These are phyloP conservation scores for Schizosaccharomyces lindneri DNA, from an alignment of 805 yeast genomes.

Conservation along the genomic window DNA sequence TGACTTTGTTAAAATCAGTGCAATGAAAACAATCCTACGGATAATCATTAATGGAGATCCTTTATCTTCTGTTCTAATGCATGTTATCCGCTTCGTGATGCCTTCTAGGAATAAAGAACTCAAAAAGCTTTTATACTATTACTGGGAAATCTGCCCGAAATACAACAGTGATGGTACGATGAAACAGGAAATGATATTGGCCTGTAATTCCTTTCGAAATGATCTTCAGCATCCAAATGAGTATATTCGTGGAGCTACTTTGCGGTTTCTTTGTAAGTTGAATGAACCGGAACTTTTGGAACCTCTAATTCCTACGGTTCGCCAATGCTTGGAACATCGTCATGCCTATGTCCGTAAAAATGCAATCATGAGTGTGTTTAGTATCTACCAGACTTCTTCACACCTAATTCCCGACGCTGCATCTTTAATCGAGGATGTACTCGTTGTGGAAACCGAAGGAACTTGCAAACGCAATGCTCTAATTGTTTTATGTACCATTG, in stretches of 20 bases:
- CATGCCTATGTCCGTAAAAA: constrained; percentile 95
- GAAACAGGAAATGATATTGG: constrained; percentile 95
- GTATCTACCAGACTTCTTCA: constrained; percentile 60
- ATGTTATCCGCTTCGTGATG: constrained; percentile 88
- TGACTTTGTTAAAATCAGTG: constrained; percentile 65
- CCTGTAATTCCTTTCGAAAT: constrained; percentile 83
- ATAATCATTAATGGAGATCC: constrained; percentile 82
- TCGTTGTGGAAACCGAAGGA: constrained; percentile 67
- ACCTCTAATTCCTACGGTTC: constrained; percentile 78
- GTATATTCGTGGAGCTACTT: constrained; percentile 81
- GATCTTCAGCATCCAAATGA: constrained; percentile 97
- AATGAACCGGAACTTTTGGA: constrained; percentile 84
- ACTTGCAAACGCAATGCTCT: constrained; percentile 92
- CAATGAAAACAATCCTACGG: constrained; percentile 71
- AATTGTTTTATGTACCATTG: constrained; percentile 56
- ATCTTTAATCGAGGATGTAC: constrained; percentile 46
- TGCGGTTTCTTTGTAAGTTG: constrained; percentile 72
- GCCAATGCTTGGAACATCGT: constrained; percentile 79
- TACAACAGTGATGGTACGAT: constrained; percentile 53
- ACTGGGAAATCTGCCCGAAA: constrained; percentile 96
- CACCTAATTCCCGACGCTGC: constrained; percentile 91
- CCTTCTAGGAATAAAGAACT: constrained; percentile 78
- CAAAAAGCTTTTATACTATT: constrained; percentile 76
- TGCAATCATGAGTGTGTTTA: constrained; percentile 73
- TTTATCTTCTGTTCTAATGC: constrained; percentile 67